Conservation (phyloP, 2,329 filamentous ascomycete genomes). For the Venturia pyrina region DNA sequence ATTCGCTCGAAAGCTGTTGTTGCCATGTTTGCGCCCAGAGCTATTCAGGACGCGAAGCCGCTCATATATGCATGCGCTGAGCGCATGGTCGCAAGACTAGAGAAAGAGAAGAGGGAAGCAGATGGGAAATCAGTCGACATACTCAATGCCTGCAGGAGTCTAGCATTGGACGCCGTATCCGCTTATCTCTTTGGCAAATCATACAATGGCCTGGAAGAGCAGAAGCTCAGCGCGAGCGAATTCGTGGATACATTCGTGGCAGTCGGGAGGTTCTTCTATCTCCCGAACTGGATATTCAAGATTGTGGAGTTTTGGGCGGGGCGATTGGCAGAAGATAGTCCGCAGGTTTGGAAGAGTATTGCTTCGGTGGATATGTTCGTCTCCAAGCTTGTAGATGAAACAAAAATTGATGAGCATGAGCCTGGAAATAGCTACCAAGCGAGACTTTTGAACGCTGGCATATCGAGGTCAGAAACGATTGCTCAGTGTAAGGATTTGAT, state of each 20-base stretch:
- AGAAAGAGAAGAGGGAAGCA: slow-evolving; percentile 22
- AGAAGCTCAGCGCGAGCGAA: slow-evolving; percentile 30
- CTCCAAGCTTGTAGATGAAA: slow-evolving; percentile 27
- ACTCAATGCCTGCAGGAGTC: slow-evolving; percentile 37
- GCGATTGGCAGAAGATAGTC: slow-evolving; percentile 26
- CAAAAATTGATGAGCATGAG: slow-evolving; percentile 14
- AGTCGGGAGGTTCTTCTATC: slow-evolving; percentile 45
- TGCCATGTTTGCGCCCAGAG: slow-evolving; percentile 39
- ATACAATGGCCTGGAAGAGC: slow-evolving; percentile 39
- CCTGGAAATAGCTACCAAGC: slow-evolving; percentile 35
- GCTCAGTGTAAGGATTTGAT: slow-evolving; percentile 45
- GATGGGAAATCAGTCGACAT: slow-evolving; percentile 33
- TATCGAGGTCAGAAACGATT: slow-evolving; percentile 34
- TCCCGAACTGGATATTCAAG: slow-evolving; percentile 34
- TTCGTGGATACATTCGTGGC: slow-evolving; percentile 48
- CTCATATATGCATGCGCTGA: slow-evolving; percentile 33
- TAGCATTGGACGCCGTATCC: slow-evolving; percentile 46
- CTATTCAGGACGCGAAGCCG: slow-evolving; percentile 29
- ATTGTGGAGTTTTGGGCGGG: slow-evolving; percentile 28
- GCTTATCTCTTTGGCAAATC: slow-evolving; percentile 43
- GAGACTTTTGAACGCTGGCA: slow-evolving; percentile 34
- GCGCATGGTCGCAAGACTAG: slow-evolving; percentile 32
- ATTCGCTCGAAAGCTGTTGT: slow-evolving; percentile 40
- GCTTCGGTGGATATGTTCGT: slow-evolving; percentile 35
- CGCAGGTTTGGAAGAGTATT: slow-evolving; percentile 26